Base-by-base conservation (phyloP, 208 protist species). In the Leishmania tarentolae region DNA sequence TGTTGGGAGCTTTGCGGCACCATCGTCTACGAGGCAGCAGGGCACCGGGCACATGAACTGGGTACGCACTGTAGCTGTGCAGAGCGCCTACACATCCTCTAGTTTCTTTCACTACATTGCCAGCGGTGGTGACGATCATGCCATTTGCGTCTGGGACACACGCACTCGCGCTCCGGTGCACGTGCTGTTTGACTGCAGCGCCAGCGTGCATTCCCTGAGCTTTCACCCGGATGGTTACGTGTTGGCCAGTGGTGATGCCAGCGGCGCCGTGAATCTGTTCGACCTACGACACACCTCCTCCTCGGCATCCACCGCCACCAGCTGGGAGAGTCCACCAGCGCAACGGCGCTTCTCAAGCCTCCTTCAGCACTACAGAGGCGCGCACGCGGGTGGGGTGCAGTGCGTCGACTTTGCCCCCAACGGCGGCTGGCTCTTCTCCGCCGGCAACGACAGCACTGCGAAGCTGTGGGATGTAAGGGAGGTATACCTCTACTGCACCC, bases 401-500 rank as follows among this genome's bases (percentile, higher is more conserved):
- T 83, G 86, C 63, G 84, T 98, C 1, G 84, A 83, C 78, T 97
- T 98, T 76, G 80, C 87, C 40, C 93, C 91, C 28, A 91, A 84
- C 63, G 94, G 96, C 19, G 87, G 89, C 76, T 98, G 91, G 89
- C 81, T 98, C 46, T 83, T 97, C 31, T 94, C 90, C 21, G 91
- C 88, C 35, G 92, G 90, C 50, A 87, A 91, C 24, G 96, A 98
- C 84, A 90, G 89, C 28, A 83, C 85, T 28, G 91, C 87, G 69
- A 95, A 96, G 80, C 68, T 98, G 66, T 98, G 95, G 94, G 95
- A 98, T 76, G 82, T 93, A 19, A 85, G 87, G 47, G 92, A 98
- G 74, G 95, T 93, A 5, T 90, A 90, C 61, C 76, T 98, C 28
- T 96, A 96, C 85, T 97, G 93, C 83, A 96, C 94, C 15, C 61